phyloP scores from a whole-genome alignment of 345 rosid genomes.

The Passiflora organensis region DNA sequence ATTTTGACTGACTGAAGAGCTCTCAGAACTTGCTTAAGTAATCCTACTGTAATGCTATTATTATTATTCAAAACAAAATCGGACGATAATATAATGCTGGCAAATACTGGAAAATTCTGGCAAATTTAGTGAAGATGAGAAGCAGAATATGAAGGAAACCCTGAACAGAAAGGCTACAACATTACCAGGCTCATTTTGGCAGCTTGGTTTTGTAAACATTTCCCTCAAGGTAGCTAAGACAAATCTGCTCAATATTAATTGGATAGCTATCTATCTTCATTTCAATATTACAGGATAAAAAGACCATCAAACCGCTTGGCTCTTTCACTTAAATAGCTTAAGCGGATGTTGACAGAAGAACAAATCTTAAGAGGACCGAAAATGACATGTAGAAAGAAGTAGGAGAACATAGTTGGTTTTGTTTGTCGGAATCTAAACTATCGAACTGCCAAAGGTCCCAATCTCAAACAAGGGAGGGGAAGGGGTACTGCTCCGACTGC shows the following conservation, averaged over 20 bases:
- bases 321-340: too few species aligned
- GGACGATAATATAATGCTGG: slow-evolving; percentile 63
- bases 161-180: background rate
- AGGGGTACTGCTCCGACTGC: too few species aligned
- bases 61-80: too few species aligned
- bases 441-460: too few species aligned
- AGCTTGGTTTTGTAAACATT: background rate
- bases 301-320: background rate
- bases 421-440: too few species aligned
- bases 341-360: too few species aligned
- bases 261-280: background rate
- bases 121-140: slow-evolving; percentile 70
- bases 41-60: slow-evolving; percentile 75
- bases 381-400: too few species aligned
- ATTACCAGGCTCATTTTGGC: slow-evolving; percentile 18
- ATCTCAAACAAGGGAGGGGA: too few species aligned
- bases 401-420: too few species aligned
- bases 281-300: background rate
- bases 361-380: too few species aligned
- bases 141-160: slow-evolving; percentile 47
- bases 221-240: background rate
- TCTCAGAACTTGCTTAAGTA: slow-evolving; percentile 70
- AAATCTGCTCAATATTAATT: background rate
- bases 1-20: slow-evolving; percentile 79
- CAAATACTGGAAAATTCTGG: slow-evolving; percentile 66